Percentiles rank a stretch among this genome's conserved stretches.
phyloP scores from a whole-genome alignment of 169 alveolate genomes.

The Plasmodium knowlesi region DNA sequence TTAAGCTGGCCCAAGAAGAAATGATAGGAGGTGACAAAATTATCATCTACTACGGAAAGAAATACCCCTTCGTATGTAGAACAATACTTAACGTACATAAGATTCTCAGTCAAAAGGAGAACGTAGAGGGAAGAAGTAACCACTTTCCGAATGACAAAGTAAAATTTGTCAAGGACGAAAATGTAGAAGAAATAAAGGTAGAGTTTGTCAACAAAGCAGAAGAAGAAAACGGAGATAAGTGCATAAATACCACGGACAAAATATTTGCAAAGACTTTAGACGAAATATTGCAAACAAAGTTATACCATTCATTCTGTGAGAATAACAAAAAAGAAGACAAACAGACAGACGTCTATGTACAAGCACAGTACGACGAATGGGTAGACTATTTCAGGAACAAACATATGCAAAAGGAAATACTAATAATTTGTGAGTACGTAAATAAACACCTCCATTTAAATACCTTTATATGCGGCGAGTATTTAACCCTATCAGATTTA shows the following conservation, averaged over 20 bases:
- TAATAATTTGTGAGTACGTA: conserved; percentile 23
- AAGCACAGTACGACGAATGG: conserved; percentile 74
- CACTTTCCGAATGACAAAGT: not conserved
- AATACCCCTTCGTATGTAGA: conserved; percentile 66
- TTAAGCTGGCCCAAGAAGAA: not conserved
- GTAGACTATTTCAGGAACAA: conserved; percentile 29
- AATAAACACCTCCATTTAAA: conserved; percentile 59
- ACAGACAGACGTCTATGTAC: conserved; percentile 11
- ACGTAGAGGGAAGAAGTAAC: not conserved
- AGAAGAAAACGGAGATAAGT: not conserved
- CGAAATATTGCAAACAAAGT: conserved; percentile 32
- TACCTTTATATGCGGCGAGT: conserved; percentile 21
- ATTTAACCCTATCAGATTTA: conserved; percentile 57
- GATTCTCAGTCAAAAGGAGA: not conserved
- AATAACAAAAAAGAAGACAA: conserved; percentile 14
- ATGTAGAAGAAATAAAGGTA: conserved; percentile 46
- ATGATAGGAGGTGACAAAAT: conserved; percentile 15
- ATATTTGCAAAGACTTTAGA: conserved; percentile 60
- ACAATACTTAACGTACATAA: conserved; percentile 23
- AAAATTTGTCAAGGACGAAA: conserved; percentile 30
- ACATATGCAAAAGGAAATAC: conserved; percentile 19
- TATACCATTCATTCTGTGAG: conserved; percentile 5
- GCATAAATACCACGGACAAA: conserved; percentile 37
- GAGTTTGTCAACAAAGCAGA: conserved; percentile 20
- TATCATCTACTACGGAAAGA: conserved; percentile 62